These are phyloP conservation scores for Pueraria montana DNA, from an alignment of 306 rosid species.

Conservation along the genomic window DNA sequence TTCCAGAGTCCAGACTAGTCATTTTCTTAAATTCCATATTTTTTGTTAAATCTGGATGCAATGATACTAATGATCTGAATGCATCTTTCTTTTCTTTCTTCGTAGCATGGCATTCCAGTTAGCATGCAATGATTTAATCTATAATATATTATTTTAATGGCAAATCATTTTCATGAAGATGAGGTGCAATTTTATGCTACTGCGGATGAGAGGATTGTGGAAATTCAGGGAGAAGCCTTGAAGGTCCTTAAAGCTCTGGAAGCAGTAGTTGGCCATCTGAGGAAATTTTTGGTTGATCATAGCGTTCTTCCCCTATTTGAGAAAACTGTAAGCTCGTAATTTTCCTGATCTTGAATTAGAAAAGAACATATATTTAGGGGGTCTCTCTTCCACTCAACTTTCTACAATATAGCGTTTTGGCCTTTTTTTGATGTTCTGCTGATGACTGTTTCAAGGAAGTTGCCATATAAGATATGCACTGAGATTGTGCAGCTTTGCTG, in stretches of 20 bases:
- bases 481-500: constrained; percentile 2
- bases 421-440: constrained; percentile 21
- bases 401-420: not conserved
- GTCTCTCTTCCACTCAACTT: constrained; percentile 18
- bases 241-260: constrained; percentile 90
- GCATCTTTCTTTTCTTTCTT: constrained; percentile 8
- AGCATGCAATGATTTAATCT: constrained; percentile 21
- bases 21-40: constrained; percentile 11
- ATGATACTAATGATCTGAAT: constrained; percentile 4
- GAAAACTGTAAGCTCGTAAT: constrained; percentile 72
- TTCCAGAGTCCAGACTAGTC: constrained; percentile 4
- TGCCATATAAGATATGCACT: constrained; percentile 4
- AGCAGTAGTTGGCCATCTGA: constrained; percentile 81
- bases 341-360: constrained; percentile 22
- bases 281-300: constrained; percentile 95
- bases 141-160: constrained; percentile 40
- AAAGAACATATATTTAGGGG: constrained; percentile 9
- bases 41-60: constrained; percentile 22
- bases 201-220: constrained; percentile 86
- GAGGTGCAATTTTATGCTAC: constrained; percentile 75
- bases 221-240: constrained; percentile 88
- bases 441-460: constrained; percentile 32
- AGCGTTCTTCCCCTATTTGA: constrained; percentile 90
- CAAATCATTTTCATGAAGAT: constrained; percentile 61
- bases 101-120: constrained; percentile 4